A percentile compares a stretch with the other conserved stretches of the same genome.
Conservation (phyloP, 129 eudicot genomes). For the Ambrosia artemisiifolia region DNA sequence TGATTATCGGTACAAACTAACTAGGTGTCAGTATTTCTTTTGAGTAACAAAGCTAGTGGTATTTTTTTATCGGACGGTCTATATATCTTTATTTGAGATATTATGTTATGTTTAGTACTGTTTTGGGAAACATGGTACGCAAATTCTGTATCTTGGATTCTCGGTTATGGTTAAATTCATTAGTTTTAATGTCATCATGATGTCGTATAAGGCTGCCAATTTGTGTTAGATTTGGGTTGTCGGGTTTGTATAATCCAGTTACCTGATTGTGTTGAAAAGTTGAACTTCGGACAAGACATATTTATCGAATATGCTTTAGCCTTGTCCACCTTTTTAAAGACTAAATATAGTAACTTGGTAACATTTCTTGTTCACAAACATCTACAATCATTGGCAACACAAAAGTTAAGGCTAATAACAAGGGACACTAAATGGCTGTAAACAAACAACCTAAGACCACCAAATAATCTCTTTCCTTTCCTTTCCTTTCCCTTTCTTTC, state of each 20-base stretch:
- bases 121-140: constrained; percentile 15
- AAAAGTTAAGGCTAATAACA: background rate
- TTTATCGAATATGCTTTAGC: no score
- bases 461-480: background rate
- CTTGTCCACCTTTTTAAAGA: no score
- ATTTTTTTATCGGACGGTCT: background rate
- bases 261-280: no score
- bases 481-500: background rate
- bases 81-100: background rate
- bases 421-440: background rate
- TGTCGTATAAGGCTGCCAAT: background rate
- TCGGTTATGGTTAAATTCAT: background rate
- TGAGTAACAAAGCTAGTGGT: constrained; percentile 1
- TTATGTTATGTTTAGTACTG: constrained; percentile 3
- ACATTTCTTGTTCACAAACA: background rate
- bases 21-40: background rate
- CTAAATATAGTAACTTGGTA: background rate
- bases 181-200: background rate
- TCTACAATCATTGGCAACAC: background rate
- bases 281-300: no score
- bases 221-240: no score
- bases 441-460: background rate
- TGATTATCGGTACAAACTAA: background rate
- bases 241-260: no score
- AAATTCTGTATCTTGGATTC: background rate